phyloP scores from a whole-genome alignment of 306 rosid genomes.

The Quercus agrifolia region DNA sequence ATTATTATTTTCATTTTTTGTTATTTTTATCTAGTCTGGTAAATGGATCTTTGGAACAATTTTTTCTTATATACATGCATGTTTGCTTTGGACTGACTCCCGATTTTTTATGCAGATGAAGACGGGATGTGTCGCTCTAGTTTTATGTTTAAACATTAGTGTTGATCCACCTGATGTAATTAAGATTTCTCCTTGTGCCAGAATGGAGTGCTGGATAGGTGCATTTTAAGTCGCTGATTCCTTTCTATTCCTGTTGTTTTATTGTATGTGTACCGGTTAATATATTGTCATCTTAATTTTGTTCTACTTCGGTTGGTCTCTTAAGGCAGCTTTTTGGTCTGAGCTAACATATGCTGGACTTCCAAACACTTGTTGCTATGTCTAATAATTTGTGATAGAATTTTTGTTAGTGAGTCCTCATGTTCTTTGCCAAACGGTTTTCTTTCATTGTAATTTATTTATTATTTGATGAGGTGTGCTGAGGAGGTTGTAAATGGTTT shows the following conservation, averaged over 20 bases:
- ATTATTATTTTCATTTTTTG: background rate
- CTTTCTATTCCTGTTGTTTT: constrained; percentile 10
- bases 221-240: constrained; percentile 34
- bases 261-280: constrained; percentile 4
- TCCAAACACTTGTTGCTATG: background rate
- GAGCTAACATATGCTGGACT: background rate
- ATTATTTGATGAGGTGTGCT: background rate
- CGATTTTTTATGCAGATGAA: constrained; percentile 80
- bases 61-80: constrained; percentile 3
- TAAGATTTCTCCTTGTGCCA: constrained; percentile 98
- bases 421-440: background rate
- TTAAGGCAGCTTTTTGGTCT: background rate
- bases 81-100: constrained; percentile 38
- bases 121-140: constrained; percentile 99
- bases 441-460: background rate
- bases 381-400: background rate
- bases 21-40: constrained; percentile 15
- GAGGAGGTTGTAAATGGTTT: background rate
- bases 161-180: constrained; percentile 98
- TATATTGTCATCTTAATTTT: background rate
- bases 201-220: constrained; percentile 99
- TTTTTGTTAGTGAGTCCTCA: background rate
- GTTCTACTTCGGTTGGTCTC: background rate
- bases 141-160: constrained; percentile 91
- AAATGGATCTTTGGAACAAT: constrained; percentile 12